Evolutionary conservation across 2,329 filamentous ascomycete species (phyloP).

Genomic region (Zymoseptoria pseudotritici): DNA sequence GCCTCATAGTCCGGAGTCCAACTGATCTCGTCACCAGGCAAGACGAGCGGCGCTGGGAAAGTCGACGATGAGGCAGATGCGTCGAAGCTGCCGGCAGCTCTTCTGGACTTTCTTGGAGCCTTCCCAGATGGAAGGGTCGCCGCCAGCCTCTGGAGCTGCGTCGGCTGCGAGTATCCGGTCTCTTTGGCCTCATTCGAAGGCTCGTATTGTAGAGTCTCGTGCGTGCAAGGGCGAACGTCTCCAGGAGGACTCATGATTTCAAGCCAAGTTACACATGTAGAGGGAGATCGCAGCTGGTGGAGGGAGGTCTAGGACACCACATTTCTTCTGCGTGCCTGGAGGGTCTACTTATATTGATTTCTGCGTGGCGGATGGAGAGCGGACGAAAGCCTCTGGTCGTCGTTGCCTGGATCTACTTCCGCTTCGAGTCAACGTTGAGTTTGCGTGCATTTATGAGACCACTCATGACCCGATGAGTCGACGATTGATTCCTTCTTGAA

Average conservation of each 20-base stretch:
- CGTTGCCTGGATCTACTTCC: neutral
- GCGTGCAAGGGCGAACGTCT: neutral
- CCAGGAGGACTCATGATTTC: neutral
- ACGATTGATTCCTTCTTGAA: too few species aligned
- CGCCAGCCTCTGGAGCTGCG: conserved; percentile 20
- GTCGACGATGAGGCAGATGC: too few species aligned
- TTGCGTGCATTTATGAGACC: neutral
- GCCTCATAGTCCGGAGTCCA: conserved; percentile 44
- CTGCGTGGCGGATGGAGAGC: too few species aligned
- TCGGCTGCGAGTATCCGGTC: conserved; percentile 29
- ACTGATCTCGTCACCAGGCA: conserved; percentile 54
- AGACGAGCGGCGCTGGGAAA: conserved; percentile 53
- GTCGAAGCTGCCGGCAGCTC: conserved; percentile 8
- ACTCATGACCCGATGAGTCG: neutral
- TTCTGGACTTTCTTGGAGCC: conserved; percentile 1
- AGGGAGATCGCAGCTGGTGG: neutral
- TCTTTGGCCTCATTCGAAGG: conserved; percentile 18
- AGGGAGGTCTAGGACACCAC: too few species aligned
- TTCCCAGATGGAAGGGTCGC: conserved; percentile 4
- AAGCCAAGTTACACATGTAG: neutral
- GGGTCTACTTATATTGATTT: neutral
- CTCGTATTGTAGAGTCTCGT: conserved; percentile 12
- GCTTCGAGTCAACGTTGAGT: neutral
- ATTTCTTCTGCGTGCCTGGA: neutral
- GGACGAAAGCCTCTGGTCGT: neutral